Conservation (phyloP, 2,329 filamentous ascomycete species). For the Raffaelea ambrosiae region DNA sequence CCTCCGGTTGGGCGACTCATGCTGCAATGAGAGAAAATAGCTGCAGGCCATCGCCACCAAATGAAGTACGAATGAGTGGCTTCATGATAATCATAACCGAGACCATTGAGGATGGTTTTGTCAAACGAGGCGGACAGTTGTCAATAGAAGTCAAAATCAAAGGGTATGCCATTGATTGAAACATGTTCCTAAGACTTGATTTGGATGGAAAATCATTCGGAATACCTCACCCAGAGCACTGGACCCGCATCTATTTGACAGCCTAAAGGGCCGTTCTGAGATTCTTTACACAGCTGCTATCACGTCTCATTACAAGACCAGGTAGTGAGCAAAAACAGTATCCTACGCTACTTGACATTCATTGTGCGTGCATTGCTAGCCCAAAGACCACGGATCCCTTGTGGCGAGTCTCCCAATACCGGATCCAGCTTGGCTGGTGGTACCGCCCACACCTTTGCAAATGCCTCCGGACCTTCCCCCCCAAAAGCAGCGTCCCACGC, state of each 20-base stretch:
- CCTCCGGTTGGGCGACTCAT: constrained; percentile 28
- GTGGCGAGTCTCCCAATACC: too few species aligned
- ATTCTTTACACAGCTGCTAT: neutral
- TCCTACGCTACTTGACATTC: neutral
- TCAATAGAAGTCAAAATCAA: neutral
- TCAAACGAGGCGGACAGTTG: constrained; percentile 32
- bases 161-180: neutral
- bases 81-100: constrained; percentile 48
- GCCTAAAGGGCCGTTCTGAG: constrained; percentile 6
- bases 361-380: neutral
- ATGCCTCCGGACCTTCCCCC: neutral
- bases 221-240: neutral
- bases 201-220: constrained; percentile 18
- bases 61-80: constrained; percentile 3
- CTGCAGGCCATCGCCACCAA: constrained; percentile 12
- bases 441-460: too few species aligned
- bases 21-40: constrained; percentile 9
- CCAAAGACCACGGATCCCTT: too few species aligned
- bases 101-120: constrained; percentile 40
- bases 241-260: constrained; percentile 15
- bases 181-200: constrained; percentile 15
- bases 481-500: neutral
- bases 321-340: neutral
- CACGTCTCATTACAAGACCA: neutral
- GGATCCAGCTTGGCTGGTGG: too few species aligned